Conservation (phyloP, 108 stramenopile genomes). For the Fragilaria crotonensis region DNA sequence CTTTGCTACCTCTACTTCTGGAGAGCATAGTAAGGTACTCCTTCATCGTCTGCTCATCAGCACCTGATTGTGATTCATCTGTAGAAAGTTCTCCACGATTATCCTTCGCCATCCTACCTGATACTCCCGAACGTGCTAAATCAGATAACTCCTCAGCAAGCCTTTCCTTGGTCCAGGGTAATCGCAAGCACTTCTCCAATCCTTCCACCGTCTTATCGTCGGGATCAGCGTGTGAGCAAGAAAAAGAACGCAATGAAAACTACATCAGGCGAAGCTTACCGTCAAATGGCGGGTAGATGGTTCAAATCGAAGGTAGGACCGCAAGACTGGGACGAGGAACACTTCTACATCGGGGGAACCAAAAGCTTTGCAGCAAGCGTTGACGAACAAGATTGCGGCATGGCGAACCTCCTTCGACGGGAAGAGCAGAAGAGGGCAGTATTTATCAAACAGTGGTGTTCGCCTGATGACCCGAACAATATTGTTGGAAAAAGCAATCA, state of each 20-base stretch:
- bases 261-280: too few relatives aligned
- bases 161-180: constrained; percentile 32
- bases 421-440: constrained; percentile 65
- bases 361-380: constrained; percentile 36
- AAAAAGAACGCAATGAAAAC: neutral
- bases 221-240: too few relatives aligned
- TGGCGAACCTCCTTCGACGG: constrained; percentile 48
- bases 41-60: neutral
- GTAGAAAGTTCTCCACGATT: too few relatives aligned
- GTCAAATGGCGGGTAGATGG: constrained; percentile 20
- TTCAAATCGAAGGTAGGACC: constrained; percentile 63
- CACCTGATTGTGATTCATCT: too few relatives aligned
- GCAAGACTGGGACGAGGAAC: constrained; percentile 48
- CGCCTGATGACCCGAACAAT: constrained; percentile 22
- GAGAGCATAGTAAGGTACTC: neutral
- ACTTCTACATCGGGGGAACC: constrained; percentile 63
- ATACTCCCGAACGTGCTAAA: too few relatives aligned
- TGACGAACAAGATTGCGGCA: constrained; percentile 34
- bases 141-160: too few relatives aligned
- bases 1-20: neutral
- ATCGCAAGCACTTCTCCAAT: constrained; percentile 18
- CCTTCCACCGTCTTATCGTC: constrained; percentile 1
- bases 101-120: too few relatives aligned
- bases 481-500: neutral
- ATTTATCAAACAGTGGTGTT: constrained; percentile 47